Base-by-base conservation (phyloP, 306 rosid genomes). In the Oemleria cerasiformis region DNA sequence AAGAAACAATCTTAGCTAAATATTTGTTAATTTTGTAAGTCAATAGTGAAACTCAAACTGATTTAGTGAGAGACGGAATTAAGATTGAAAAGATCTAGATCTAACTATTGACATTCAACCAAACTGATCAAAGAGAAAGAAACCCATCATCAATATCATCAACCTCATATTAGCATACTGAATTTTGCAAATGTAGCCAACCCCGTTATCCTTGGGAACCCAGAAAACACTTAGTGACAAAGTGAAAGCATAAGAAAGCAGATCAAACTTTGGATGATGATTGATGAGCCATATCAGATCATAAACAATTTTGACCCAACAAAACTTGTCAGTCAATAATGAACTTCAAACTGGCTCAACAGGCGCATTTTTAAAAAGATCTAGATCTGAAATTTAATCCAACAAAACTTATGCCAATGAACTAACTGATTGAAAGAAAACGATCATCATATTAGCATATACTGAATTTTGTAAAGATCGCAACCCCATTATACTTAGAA, bases 371-470 rank as follows among this genome's bases (percentile, higher is more conserved):
- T 48, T 25, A 6, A 16, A 49, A 39, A 39, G 13, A 69, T 54
- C 63, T 30, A 69, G 63, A 69, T 39, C 51, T 12, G 39, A 69
- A 12, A 50, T 40, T 12, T 54, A 39, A 69, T 20, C 39, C 51
- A 53, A 23, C 48, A 40, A 5, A 39, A 53, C 15, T 54, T 21
- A 54, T 40, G 20, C 50, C 12, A 13, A 53, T 3, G 14, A 7
- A 53, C 13, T 45, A 13, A 17, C 6, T 48, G 13, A 39, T 14
- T 2, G 48, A 34, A 9, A 34, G 6, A 6, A 13, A 9, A 36
- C 13, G 23, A 20, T 21, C 63, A 40, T 53, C 51, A 20, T 54
- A 30, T 30, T 30, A 30, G 36, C 36, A 30, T 30, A 30, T 30
- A 30, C 2, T 30, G 2, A 30, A 30, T 30, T 30, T 2, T 2